Base-by-base conservation (phyloP, 2,329 filamentous ascomycete genomes). In the Aspergillus amoenus region DNA sequence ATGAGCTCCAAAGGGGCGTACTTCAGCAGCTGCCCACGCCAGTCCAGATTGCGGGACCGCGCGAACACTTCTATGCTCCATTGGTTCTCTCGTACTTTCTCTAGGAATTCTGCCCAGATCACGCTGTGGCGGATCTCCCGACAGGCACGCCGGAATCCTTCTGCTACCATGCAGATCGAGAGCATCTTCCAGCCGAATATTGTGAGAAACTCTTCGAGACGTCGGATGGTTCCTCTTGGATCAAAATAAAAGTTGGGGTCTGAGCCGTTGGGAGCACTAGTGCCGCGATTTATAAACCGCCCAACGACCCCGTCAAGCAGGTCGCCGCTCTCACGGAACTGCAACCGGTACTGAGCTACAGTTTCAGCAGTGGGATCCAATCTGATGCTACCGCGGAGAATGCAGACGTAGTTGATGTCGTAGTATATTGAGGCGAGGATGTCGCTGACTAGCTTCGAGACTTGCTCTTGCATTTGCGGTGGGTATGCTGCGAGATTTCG, bases 41-140 rank as follows among this genome's bases (percentile, higher is more conserved):
- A 72, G n/a, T 69, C 67, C 6, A 71, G 49, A 2, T 47, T 48
- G 15, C 66, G 67, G 6, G 57, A 52, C 5, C 61, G 60, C 9
- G 67, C 66, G 57, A 67, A 71, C 8, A 66, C 17, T 13, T 66
- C 59, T 24, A 72, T 56, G 47, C 70, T 68, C n/a, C 55, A 39
- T 2, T 9, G 4, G n/a, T 71, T 66, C 2, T 52, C 40, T 0
- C 15, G 27, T 12, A 70, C 60, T 6, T 56, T 37, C 3, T 52
- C n/a, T 4, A 63, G n/a, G 6, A 72, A 15, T 9, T 11, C 24
- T 2, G 30, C 34, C 66, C 65, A 70, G 2, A 63, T 21, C 22
- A 13, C 22, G n/a, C n/a, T 13, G 8, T 52, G 24, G 17, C 44
- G 30, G 30, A 50, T 24, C 3, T 60, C 32, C 17, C 44, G 15